Evolutionary conservation across 805 yeast species (phyloP).

Genomic region (Wickerhamiella lipophila): DNA sequence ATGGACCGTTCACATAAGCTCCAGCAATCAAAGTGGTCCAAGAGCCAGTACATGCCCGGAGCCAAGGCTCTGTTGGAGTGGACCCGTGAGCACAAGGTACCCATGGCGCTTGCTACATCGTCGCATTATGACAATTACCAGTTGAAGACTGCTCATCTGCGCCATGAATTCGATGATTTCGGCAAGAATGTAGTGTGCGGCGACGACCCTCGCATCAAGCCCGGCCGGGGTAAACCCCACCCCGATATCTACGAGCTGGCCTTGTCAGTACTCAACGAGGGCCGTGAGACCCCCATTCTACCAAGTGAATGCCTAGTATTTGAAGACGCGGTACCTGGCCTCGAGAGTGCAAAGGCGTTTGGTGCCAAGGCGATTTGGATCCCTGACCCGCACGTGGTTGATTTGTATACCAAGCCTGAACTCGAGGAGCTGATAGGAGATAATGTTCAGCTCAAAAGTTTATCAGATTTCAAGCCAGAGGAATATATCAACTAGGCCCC

Average conservation of each 20-base stretch:
- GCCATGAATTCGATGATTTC: conserved; percentile 51
- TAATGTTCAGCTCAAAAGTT: conserved; percentile 42
- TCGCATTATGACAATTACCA: conserved; percentile 49
- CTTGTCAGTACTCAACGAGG: conserved; percentile 50
- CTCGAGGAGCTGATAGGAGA: conserved; percentile 33
- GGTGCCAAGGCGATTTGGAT: conserved; percentile 89
- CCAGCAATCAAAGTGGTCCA: conserved; percentile 51
- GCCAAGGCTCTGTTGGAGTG: conserved; percentile 54
- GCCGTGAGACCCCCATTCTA: conserved; percentile 37
- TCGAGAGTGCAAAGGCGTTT: conserved; percentile 67
- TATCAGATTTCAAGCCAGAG: conserved; percentile 41
- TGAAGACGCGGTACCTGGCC: conserved; percentile 94
- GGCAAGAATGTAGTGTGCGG: conserved; percentile 67
- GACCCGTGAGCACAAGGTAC: conserved; percentile 42
- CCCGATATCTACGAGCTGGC: conserved; percentile 91
- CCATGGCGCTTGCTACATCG: conserved; percentile 86
- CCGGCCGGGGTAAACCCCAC: conserved; percentile 81
- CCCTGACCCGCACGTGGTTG: conserved; percentile 35
- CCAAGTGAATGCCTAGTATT: conserved; percentile 79
- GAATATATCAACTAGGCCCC: conserved; percentile 28
- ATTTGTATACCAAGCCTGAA: conserved; percentile 1
- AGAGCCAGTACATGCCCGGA: conserved; percentile 65
- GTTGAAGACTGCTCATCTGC: conserved; percentile 62
- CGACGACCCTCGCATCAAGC: conserved; percentile 71
- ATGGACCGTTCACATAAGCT: conserved; percentile 38